Base-by-base conservation (phyloP, 371 early-diverging fungal genomes). In the Saksenaea vasiformis region DNA sequence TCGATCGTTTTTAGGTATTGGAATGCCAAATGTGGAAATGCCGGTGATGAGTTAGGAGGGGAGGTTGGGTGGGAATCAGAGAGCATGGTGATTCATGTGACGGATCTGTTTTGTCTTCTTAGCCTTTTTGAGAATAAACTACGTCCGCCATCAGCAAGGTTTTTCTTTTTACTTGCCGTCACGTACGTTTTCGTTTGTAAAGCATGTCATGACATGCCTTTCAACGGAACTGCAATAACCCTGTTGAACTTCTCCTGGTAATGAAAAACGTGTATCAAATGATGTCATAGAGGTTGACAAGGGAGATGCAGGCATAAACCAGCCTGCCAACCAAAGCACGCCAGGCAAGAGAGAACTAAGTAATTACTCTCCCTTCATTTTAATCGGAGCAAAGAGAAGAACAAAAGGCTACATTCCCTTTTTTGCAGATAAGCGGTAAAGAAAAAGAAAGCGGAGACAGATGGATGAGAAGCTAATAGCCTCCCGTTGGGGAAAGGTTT, bases 21-120 rank as follows among this genome's bases (percentile, higher is more conserved):
- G 51, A 9, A 47, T 22, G 11, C 51, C 22, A 8, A 47, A 47
- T 47, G 22, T 4, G 22, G 51, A 17, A 47, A 47, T 47, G 51
- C 51, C 51, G 51, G 22, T 47, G 7, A 17, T 47, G 31, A 31
- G 31, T 47, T 47, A 47, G 24, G 22, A 47, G 43, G n/a, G 5
- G 43, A 41, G 14, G n/a, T 19, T 9, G 17, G 51, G 51, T 47
- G 51, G 51, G 51, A 47, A 47, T 22, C 22, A 22, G 9, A 47
- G n/a, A 47, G 51, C 51, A 22, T 47, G 51, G 51, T 47, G 51
- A 47, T 47, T 47, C 51, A 47, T 47, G 51, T 47, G 51, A 47
- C 24, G 22, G 24, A 47, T 47, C 17, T n/a, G 39, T 17, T 47
- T 47, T 47, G 1, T 22, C 51, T 47, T 47, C 22, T 47, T 47